Conservation (phyloP, 2,329 filamentous ascomycete species). For the Plectosphaerella cucumerina region DNA sequence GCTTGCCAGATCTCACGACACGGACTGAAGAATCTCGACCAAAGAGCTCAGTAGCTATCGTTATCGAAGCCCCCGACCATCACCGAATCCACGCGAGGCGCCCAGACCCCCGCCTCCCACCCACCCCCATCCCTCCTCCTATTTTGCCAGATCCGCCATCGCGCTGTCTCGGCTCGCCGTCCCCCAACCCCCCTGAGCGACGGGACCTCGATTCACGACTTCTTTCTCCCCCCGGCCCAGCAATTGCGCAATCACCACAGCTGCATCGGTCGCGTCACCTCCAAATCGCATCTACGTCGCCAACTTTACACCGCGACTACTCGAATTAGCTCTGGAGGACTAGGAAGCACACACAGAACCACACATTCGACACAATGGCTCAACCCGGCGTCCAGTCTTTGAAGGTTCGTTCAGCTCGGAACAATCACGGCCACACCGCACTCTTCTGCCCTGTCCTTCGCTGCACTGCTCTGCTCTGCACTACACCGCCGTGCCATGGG, state of each 20-base stretch:
- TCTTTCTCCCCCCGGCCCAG: background rate
- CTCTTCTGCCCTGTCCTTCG: too few relatives aligned
- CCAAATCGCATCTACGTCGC: conserved; percentile 6
- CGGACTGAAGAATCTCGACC: too few relatives aligned
- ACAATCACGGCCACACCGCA: background rate
- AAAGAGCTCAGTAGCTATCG: conserved; percentile 1
- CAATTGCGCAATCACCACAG: background rate
- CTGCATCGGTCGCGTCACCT: background rate
- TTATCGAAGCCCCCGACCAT: background rate
- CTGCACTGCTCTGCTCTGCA: too few relatives aligned
- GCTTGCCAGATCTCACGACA: too few relatives aligned
- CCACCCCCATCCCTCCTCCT: background rate
- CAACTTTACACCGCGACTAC: conserved; percentile 8
- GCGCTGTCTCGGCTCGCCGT: background rate
- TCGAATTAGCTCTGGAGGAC: too few relatives aligned
- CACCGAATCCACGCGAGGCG: background rate
- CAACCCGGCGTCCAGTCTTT: conserved; percentile 83
- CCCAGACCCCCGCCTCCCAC: background rate
- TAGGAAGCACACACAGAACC: background rate
- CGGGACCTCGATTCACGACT: conserved; percentile 7
- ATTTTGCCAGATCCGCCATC: background rate
- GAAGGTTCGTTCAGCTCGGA: conserved; percentile 67
- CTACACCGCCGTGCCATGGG: too few relatives aligned
- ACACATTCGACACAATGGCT: conserved; percentile 57
- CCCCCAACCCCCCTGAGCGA: background rate